A percentile compares a stretch with the other conserved stretches of the same genome.
Evolutionary conservation across 1,284 basidiomycete genomes (phyloP).

Genomic region (Waitea zeae): DNA sequence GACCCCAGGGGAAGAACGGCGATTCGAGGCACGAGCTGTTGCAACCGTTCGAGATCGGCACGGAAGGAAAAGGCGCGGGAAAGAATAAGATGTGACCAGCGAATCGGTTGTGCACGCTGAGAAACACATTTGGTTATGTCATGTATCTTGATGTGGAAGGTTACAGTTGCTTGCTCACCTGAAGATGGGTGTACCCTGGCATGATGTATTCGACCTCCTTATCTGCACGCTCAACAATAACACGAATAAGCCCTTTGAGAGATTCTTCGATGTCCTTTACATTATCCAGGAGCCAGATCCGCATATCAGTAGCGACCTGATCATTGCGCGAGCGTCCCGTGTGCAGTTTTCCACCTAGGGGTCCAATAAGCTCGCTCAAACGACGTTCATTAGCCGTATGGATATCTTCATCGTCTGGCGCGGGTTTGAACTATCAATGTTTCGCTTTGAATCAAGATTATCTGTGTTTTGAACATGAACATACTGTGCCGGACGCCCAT

Average conservation of each 20-base stretch:
- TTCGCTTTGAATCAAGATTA: background rate
- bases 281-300: constrained; percentile 85
- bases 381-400: constrained; percentile 99
- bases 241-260: constrained; percentile 66
- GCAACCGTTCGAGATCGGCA: constrained; percentile 76
- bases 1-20: constrained; percentile 89
- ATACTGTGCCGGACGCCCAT: constrained; percentile 63
- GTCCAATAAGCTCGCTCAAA: constrained; percentile 83
- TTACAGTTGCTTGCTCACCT: constrained; percentile 30
- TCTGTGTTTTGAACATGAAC: constrained; percentile 10
- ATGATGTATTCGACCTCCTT: constrained; percentile 83
- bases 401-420: constrained; percentile 91
- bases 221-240: constrained; percentile 84
- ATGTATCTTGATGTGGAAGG: constrained; percentile 1
- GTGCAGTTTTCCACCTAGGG: constrained; percentile 84
- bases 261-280: constrained; percentile 55
- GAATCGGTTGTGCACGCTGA: constrained; percentile 91
- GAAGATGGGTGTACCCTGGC: constrained; percentile 95
- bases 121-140: constrained; percentile 3
- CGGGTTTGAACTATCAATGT: constrained; percentile 44
- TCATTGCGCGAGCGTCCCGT: constrained; percentile 95
- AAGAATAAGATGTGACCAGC: constrained; percentile 94
- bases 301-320: constrained; percentile 96
- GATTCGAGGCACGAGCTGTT: constrained; percentile 73
- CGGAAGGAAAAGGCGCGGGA: constrained; percentile 90